Evolutionary conservation across 2,329 filamentous ascomycete species (phyloP).

Genomic region (Fusarium robinianum): DNA sequence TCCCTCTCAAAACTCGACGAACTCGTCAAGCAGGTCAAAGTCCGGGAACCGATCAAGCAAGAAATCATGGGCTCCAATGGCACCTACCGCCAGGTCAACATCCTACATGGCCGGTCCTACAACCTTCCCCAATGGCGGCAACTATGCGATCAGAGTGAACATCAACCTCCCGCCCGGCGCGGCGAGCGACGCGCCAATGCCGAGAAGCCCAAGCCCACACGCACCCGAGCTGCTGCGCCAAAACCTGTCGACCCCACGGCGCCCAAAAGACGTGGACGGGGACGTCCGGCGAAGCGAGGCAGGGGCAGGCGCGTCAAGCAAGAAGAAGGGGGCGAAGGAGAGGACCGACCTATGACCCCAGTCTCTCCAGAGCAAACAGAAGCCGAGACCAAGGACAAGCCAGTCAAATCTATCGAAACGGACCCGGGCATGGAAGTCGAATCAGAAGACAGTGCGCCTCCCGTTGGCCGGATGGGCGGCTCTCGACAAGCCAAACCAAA

Average conservation of each 20-base stretch:
- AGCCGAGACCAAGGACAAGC: slow-evolving; percentile 38
- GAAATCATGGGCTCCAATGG: slow-evolving; percentile 96
- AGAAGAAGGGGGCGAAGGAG: slow-evolving; percentile 46
- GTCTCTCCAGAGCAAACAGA: slow-evolving; percentile 55
- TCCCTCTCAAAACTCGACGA: slow-evolving; percentile 79
- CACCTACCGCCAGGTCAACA: slow-evolving; percentile 95
- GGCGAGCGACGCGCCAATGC: slow-evolving; percentile 75
- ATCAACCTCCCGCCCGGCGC: slow-evolving; percentile 89
- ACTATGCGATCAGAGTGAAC: slow-evolving; percentile 90
- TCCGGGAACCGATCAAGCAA: slow-evolving; percentile 97
- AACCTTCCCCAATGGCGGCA: slow-evolving; percentile 96
- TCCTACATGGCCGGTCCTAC: slow-evolving; percentile 93
- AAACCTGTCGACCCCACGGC: slow-evolving; percentile 41
- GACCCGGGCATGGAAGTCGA: slow-evolving; percentile 52
- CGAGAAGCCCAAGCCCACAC: slow-evolving; percentile 54
- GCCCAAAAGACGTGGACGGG: slow-evolving; percentile 48
- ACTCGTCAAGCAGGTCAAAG: slow-evolving; percentile 85
- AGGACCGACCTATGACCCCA: slow-evolving; percentile 62
- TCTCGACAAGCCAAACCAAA: slow-evolving; percentile 58
- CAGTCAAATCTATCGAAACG: slow-evolving; percentile 56
- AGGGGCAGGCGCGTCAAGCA: slow-evolving; percentile 47
- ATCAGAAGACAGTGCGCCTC: slow-evolving; percentile 46
- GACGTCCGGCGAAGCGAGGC: slow-evolving; percentile 45
- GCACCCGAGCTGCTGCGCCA: slow-evolving; percentile 44
- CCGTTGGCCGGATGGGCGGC: slow-evolving; percentile 54